These are phyloP conservation scores for Eucommia ulmoides DNA, from an alignment of 257 asterid species.

Conservation along the genomic window DNA sequence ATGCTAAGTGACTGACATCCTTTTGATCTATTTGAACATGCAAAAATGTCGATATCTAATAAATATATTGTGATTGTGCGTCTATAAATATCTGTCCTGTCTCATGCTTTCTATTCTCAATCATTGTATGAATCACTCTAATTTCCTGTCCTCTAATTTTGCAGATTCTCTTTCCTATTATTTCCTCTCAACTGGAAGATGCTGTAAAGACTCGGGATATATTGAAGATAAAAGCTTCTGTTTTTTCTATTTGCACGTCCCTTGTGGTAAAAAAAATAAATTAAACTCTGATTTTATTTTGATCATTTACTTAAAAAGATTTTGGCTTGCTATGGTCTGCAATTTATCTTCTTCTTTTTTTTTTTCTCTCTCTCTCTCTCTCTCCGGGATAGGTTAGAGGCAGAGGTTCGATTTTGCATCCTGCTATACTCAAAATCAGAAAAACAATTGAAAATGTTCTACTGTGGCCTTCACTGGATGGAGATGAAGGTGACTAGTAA, in stretches of 20 bases:
- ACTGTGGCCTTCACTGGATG: constrained; percentile 46
- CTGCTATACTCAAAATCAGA: constrained; percentile 39
- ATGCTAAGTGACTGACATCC: too few species aligned
- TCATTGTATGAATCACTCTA: constrained; percentile 4
- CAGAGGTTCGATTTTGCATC: constrained; percentile 29
- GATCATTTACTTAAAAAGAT: background rate
- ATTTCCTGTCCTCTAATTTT: constrained; percentile 14
- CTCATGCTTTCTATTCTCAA: constrained; percentile 8
- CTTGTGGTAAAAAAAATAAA: constrained; percentile 69
- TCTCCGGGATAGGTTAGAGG: constrained; percentile 86
- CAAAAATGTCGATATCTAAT: too few species aligned
- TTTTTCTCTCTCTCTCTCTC: too few species aligned
- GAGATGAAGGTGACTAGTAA: constrained; percentile 52
- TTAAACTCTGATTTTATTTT: too few species aligned
- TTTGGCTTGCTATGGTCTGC: too few species aligned
- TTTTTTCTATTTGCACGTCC: constrained; percentile 69
- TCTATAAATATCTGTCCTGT: too few species aligned
- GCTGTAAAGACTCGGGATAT: constrained; percentile 45
- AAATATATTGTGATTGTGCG: too few species aligned
- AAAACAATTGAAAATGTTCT: constrained; percentile 36
- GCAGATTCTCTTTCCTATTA: constrained; percentile 72
- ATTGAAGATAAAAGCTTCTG: constrained; percentile 54
- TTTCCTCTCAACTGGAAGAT: constrained; percentile 42
- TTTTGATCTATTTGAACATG: too few species aligned
- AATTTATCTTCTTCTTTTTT: too few species aligned